These are phyloP conservation scores for Botrytis hyacinthi DNA, from an alignment of 2,329 filamentous ascomycete species.

Conservation along the genomic window DNA sequence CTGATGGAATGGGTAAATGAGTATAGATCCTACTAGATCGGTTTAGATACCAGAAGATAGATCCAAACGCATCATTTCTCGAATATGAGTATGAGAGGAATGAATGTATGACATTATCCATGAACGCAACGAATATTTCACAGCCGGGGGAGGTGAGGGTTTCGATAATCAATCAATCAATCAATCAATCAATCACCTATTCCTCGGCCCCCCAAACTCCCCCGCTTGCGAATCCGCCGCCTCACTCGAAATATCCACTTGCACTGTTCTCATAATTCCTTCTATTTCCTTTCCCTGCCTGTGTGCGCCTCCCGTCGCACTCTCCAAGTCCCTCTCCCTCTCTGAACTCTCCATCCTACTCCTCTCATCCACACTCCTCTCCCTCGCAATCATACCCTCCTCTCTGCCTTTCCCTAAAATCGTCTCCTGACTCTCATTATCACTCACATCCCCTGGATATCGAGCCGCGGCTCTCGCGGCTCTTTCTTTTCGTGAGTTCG, in stretches of 20 bases:
- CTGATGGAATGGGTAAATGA: neutral
- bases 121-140: neutral
- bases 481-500: neutral
- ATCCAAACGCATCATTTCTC: neutral
- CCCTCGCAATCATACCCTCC: neutral
- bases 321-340: neutral
- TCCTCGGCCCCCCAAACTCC: neutral
- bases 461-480: neutral
- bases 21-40: neutral
- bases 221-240: neutral
- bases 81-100: neutral
- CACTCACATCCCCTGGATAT: neutral
- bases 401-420: neutral
- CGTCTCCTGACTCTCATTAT: slow-evolving; percentile 15
- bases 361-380: neutral
- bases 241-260: neutral
- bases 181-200: neutral
- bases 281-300: neutral
- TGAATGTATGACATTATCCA: neutral
- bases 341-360: neutral
- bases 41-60: neutral
- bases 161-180: neutral
- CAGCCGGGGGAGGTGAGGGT: too few species aligned
- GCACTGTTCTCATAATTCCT: slow-evolving; percentile 4
- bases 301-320: neutral